Percentiles rank a stretch among this genome's conserved stretches.
These are phyloP conservation scores for Wickerhamomyces rabaulensis DNA, from an alignment of 805 yeast species.

Conservation along the genomic window DNA sequence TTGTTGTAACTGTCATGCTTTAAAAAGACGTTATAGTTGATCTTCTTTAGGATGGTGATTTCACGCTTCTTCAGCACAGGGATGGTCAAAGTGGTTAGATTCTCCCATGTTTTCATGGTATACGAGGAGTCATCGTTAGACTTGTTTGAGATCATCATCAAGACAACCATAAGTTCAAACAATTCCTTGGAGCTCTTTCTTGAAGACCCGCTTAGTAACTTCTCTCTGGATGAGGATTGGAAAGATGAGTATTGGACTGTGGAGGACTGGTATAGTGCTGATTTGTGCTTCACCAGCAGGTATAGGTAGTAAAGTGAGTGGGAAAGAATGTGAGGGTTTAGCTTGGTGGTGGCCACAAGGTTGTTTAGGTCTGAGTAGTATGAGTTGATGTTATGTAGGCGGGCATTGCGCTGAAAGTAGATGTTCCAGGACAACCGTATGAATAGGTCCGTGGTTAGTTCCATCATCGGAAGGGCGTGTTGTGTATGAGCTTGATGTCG, in stretches of 20 bases:
- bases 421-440: slow-evolving; percentile 15
- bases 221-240: slow-evolving; percentile 8
- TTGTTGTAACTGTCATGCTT: slow-evolving; percentile 6
- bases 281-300: slow-evolving; percentile 12
- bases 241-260: not conserved
- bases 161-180: slow-evolving; percentile 24
- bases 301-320: slow-evolving; percentile 18
- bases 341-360: slow-evolving; percentile 16
- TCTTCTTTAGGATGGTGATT: slow-evolving; percentile 14
- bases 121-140: slow-evolving; percentile 44
- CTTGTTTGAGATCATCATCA: slow-evolving; percentile 36
- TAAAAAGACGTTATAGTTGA: slow-evolving; percentile 21
- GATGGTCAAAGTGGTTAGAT: slow-evolving; percentile 17
- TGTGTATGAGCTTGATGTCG: not conserved
- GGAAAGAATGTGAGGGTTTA: slow-evolving; percentile 11
- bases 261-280: slow-evolving; percentile 3
- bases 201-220: slow-evolving; percentile 5
- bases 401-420: slow-evolving; percentile 7
- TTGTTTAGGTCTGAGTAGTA: slow-evolving; percentile 8
- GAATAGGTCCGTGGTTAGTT: slow-evolving; percentile 1
- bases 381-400: not conserved
- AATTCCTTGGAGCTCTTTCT: slow-evolving; percentile 8
- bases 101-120: slow-evolving; percentile 45
- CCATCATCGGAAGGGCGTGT: not conserved
- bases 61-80: slow-evolving; percentile 14